Percentiles rank a stretch among this genome's conserved stretches.
phyloP scores from a whole-genome alignment of 2,329 filamentous ascomycete species.

The Aspergillus sp. region DNA sequence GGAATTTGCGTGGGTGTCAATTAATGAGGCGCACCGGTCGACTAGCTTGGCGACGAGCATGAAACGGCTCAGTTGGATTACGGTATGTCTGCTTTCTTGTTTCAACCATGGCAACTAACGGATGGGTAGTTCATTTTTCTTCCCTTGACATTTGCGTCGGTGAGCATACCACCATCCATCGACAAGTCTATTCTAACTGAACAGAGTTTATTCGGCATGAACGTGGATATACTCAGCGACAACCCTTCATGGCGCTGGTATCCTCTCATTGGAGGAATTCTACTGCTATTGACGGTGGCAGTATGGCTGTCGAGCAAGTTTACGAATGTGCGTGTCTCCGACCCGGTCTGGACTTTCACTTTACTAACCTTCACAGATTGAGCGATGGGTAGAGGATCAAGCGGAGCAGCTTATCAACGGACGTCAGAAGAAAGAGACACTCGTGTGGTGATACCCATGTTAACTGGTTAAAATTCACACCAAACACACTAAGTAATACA shows the following conservation, averaged over 20 bases:
- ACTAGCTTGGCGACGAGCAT: slow-evolving; percentile 20
- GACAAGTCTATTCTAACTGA: neutral
- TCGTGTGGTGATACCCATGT: neutral
- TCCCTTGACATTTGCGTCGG: slow-evolving; percentile 18
- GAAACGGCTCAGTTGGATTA: slow-evolving; percentile 22
- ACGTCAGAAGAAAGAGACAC: neutral
- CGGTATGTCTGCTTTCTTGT: slow-evolving; percentile 1
- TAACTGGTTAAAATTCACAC: no score
- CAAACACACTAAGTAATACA: no score
- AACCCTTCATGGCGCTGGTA: slow-evolving; percentile 18
- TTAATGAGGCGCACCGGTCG: slow-evolving; percentile 21
- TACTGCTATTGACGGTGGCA: slow-evolving; percentile 10
- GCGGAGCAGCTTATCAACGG: neutral
- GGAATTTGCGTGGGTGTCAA: slow-evolving; percentile 22
- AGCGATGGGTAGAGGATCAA: neutral
- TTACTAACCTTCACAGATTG: neutral
- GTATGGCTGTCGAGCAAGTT: slow-evolving; percentile 17
- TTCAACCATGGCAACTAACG: neutral
- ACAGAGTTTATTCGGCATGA: slow-evolving; percentile 20
- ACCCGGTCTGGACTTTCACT: no score
- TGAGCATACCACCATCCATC: neutral
- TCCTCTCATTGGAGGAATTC: slow-evolving; percentile 11
- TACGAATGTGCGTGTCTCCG: slow-evolving; percentile 9
- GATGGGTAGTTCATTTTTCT: slow-evolving; percentile 17
- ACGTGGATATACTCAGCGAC: slow-evolving; percentile 15